Evolutionary conservation across 768 basidiomycete genomes (phyloP), one percentile per base, ranked within the genome.

Genomic region (Pisolithus marmoratus): DNA sequence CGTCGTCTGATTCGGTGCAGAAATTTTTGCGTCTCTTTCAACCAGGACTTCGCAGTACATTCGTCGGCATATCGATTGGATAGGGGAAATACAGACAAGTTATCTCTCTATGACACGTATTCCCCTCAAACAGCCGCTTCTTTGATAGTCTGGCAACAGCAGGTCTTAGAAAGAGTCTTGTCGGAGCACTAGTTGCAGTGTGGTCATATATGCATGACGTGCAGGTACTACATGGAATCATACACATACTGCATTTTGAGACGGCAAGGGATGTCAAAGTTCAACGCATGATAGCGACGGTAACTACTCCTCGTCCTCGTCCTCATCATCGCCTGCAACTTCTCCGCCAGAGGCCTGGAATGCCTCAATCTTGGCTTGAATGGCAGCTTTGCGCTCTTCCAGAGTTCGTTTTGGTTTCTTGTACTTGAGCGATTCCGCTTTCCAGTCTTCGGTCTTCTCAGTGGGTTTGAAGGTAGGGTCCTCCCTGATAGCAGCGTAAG

Each of bases 401-500:
- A 78, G 63, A 36, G 83, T 90, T 67, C 93, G 85, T 69, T 77
- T 89, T 64, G 60, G 58, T 52, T 72, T 72, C 72, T 81, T 80
- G 79, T 80, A 78, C 70, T 94, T 92, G 63, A 78, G 67, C 52
- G 75, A 72, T 71, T 96, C 95, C 29, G 86, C 77, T 69, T 87
- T 92, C 94, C 94, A 98, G 74, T 94, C 90, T 63, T 80, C 80
- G 38, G 84, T 72, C 76, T 97, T 96, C 55, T 94, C 89, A 37
- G 87, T 83, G 47, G 91, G 85, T 71, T 90, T 84, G 82, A 94
- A 94, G 20, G 73, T 71, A 44, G 96, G 95, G 68, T 96, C 86
- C 67, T 94, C 94, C 56, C 96, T 90, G 71, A 98, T 99, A 56
- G 93, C 90, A 50, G 90, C 87, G 74, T 96, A 90, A 2, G 91